Evolutionary conservation across 2,329 filamentous ascomycete genomes (phyloP), one percentile per base, ranked within the genome.

Genomic region (Davidsoniella virescens): DNA sequence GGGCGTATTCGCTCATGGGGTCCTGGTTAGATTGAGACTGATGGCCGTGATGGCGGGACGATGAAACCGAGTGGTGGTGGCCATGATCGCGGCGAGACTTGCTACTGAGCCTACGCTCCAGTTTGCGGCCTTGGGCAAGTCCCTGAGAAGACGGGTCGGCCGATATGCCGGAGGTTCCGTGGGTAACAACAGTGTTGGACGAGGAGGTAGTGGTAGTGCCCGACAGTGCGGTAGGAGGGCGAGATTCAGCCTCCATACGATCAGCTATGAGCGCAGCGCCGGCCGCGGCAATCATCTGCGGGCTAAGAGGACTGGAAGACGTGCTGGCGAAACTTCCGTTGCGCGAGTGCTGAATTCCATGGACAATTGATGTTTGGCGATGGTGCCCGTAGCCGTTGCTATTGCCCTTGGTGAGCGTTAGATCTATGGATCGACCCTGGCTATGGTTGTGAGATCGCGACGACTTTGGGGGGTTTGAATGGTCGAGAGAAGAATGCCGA

Each of bases 1-100:
- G 70, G 17, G 92, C 92, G 74, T 94, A 96, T 69, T 98, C 92
- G 50, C 87, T 88, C n/a, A 95, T 88, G 0, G 88, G 95, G 65
- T 90, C 94, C 56, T 83, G 77, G 55, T 94, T 86, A 49, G 77
- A 57, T 75, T 75, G 57, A 76, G 68, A 44, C 7, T 26, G 12
- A 8, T 43, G 29, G 57, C 78, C 76, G 57, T 80, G 71, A 58
- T 82, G 77, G 50, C 78, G 74, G 47, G 81, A 81, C 36, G 7
- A 37, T 9, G 84, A 90, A 59, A 87, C 80, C 14, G 84, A 85
- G 57, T 80, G 82, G 60, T 88, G 79, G 60, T 84, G 82, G 5
- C 73, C 69, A 61, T 86, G 81, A 55, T 87, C 83, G 59, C 82
- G 76, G 56, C 82, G 78, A 44, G 76, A 69, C 62, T 77, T 84